phyloP scores from a whole-genome alignment of 805 yeast species.

The Hanseniaspora valbyensis region DNA sequence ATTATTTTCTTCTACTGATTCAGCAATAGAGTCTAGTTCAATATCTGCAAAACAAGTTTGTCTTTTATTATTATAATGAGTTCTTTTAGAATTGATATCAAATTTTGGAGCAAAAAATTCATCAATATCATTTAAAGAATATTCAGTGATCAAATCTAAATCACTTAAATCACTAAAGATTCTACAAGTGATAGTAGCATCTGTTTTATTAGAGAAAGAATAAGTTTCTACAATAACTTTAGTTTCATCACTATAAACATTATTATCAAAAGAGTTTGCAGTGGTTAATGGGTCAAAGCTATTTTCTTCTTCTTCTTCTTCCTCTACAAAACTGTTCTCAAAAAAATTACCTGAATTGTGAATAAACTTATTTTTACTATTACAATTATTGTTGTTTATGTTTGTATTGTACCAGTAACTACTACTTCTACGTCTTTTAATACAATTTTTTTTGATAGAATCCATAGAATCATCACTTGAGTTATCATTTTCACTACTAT shows the following conservation, averaged over 20 bases:
- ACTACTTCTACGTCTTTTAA: conserved; percentile 9
- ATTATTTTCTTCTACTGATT: background rate
- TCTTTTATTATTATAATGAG: background rate
- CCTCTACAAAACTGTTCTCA: too few relatives aligned
- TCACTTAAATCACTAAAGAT: conserved; percentile 21
- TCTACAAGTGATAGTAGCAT: conserved; percentile 13
- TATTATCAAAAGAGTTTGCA: too few relatives aligned
- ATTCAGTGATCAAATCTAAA: conserved; percentile 22
- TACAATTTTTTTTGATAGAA: background rate
- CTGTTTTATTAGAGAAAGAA: too few relatives aligned
- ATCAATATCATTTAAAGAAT: conserved; percentile 18
- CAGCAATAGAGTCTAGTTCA: background rate
- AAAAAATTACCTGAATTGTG: too few relatives aligned
- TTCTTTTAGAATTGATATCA: conserved; percentile 14
- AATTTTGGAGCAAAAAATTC: conserved; percentile 22
- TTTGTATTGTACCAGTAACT: conserved; percentile 13
- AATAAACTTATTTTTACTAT: too few relatives aligned
- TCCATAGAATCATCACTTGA: background rate
- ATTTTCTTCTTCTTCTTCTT: background rate
- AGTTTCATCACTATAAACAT: background rate
- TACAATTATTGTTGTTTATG: background rate
- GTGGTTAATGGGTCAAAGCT: background rate
- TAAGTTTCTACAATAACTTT: too few relatives aligned
- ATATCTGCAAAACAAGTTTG: background rate
- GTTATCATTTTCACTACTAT: background rate